Evolutionary conservation across 495 filamentous ascomycete genomes (phyloP).

Genomic region (Apiosordaria backusii): DNA sequence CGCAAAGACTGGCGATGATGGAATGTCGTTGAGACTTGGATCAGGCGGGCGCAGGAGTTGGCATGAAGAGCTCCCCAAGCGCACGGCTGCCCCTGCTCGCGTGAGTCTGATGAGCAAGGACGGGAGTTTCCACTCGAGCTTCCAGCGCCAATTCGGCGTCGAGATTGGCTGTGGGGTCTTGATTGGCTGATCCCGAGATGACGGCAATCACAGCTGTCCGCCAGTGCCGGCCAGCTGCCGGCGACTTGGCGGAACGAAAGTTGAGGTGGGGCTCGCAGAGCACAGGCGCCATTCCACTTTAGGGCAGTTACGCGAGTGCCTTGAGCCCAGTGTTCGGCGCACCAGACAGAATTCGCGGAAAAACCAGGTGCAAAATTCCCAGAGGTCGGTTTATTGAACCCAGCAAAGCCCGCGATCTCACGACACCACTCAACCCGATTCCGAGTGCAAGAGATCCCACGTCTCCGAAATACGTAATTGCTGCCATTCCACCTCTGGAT

Average conservation of each 20-base stretch:
- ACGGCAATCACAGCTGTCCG: conserved; percentile 6
- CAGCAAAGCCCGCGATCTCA: conserved; percentile 30
- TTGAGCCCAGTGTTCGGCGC: conserved; percentile 30
- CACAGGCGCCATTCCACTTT: conserved; percentile 23
- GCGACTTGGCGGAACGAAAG: neutral
- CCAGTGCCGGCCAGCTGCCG: conserved; percentile 12
- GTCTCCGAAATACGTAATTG: conserved; percentile 34
- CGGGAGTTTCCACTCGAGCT: neutral
- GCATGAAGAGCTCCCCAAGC: conserved; percentile 10
- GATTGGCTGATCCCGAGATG: neutral
- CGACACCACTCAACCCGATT: conserved; percentile 31
- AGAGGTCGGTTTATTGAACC: conserved; percentile 28
- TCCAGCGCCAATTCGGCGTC: conserved; percentile 2
- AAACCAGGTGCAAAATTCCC: conserved; percentile 35
- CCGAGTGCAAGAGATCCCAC: conserved; percentile 32
- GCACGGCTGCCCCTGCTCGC: conserved; percentile 13
- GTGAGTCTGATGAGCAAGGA: conserved; percentile 14
- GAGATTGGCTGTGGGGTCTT: conserved; percentile 16
- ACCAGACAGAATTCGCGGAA: conserved; percentile 35
- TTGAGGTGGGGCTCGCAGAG: conserved; percentile 5
- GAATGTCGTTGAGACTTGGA: conserved; percentile 3
- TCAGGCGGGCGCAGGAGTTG: conserved; percentile 9
- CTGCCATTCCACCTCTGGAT: conserved; percentile 10
- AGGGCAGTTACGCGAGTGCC: conserved; percentile 30
- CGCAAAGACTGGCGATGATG: conserved; percentile 10